phyloP scores from a whole-genome alignment of 257 asterid genomes.

The Solanum etuberosum region DNA sequence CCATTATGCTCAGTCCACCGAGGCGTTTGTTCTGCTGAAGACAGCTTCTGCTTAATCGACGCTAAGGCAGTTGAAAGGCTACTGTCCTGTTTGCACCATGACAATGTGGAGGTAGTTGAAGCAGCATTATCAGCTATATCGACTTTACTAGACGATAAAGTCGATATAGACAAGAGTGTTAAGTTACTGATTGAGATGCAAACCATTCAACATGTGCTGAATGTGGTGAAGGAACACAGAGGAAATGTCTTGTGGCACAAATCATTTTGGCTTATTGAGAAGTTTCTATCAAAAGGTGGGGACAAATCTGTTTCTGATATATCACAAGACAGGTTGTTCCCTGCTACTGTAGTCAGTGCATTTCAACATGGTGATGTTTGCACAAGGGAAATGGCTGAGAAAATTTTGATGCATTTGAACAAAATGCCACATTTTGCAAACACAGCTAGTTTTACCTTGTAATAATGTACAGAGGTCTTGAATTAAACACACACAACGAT shows the following conservation, averaged over 20 bases:
- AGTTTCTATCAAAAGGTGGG: constrained; percentile 54
- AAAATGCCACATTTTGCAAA: constrained; percentile 40
- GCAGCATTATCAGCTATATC: constrained; percentile 66
- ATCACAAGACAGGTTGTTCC: constrained; percentile 49
- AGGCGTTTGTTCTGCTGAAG: constrained; percentile 68
- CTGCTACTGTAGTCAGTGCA: constrained; percentile 48
- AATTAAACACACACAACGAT: background rate
- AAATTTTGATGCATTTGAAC: constrained; percentile 58
- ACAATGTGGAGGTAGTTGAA: constrained; percentile 54
- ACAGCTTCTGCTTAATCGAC: constrained; percentile 61
- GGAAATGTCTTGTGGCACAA: constrained; percentile 45
- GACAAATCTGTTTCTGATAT: constrained; percentile 40
- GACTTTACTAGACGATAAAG: constrained; percentile 63
- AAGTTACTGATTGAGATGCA: constrained; percentile 36
- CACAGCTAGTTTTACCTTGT: constrained; percentile 25
- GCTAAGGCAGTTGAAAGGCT: constrained; percentile 62
- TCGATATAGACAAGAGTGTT: constrained; percentile 47
- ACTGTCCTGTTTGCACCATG: constrained; percentile 52
- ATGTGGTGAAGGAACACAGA: constrained; percentile 56
- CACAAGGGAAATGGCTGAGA: constrained; percentile 65
- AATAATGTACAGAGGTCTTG: background rate
- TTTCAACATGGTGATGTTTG: constrained; percentile 57
- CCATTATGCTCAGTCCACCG: constrained; percentile 54
- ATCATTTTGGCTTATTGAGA: constrained; percentile 72
- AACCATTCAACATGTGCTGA: constrained; percentile 35